Evolutionary conservation across 208 protist genomes (phyloP), one percentile per base, ranked within the genome.

Genomic region (Eutreptiella sp.): DNA sequence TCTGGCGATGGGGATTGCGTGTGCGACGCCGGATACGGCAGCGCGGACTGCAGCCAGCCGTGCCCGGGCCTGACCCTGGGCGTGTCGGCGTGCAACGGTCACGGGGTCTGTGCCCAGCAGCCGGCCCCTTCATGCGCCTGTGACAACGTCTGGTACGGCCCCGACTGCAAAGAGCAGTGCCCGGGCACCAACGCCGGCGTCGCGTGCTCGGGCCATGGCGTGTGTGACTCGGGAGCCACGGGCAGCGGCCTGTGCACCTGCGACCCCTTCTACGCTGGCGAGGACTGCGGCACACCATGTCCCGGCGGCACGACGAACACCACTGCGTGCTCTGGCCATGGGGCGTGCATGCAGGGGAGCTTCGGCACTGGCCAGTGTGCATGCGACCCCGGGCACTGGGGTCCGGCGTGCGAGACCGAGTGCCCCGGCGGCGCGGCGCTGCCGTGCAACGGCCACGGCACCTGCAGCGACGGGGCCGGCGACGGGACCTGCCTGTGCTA

Each of bases 401-500:
- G 58, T 4, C 11, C 38, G 21, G 24, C 5, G 14, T 64, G 58
- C 50, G 9, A 26, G 7, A 62, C 21, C 50, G 48, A 64, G 58
- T 64, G 58, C 50, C 41, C 58, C 4, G 58, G 58, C 29, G 43
- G 48, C 24, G 58, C 58, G 5, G 7, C n/a, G 5, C 11, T 11
- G 26, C 58, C 58, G 53, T 64, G 58, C 58, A 43, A 5, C 28
- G 58, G 58, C 4, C 58, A 43, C 58, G 58, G 58, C 23, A 31
- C 7, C 14, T 64, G 58, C 53, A 43, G 11, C 50, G 58, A 64
- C 21, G 58, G 58, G 9, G 4, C 43, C 16, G 43, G 50, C 11
- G 39, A 14, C 21, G 50, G 50, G 11, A 31, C 14, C 31, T 48
- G 43, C 43, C 16, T 24, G 19, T 48, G 43, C 43, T 16, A 14